These are phyloP conservation scores for Fraxinus sp. DNA, from an alignment of 305 asterid species.

Conservation along the genomic window DNA sequence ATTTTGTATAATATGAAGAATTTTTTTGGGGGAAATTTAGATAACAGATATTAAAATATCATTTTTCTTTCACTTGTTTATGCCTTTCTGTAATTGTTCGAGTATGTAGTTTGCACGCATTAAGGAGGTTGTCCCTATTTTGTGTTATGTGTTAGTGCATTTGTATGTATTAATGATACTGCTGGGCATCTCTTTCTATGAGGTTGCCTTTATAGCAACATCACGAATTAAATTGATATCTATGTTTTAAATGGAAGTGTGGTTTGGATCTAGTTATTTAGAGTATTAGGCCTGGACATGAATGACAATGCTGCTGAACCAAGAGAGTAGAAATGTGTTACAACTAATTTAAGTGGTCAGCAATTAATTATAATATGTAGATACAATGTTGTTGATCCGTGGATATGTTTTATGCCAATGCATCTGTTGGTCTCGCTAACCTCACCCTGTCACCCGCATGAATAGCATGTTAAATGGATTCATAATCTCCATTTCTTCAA, in stretches of 20 bases:
- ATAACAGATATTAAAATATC: not conserved
- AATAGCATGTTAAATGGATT: slow-evolving; percentile 1
- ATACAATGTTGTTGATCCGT: not conserved
- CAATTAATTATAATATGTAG: not conserved
- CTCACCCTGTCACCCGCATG: not conserved
- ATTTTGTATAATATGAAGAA: not conserved
- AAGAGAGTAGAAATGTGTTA: not conserved
- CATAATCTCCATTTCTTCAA: not conserved
- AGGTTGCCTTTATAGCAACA: not conserved
- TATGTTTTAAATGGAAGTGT: not conserved
- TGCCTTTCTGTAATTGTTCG: not conserved
- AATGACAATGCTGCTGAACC: not conserved
- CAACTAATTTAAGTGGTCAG: not conserved
- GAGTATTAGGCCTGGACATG: not conserved
- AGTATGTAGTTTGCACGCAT: not conserved
- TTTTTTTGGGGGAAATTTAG: not conserved
- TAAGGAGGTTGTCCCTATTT: not conserved
- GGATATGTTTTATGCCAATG: not conserved
- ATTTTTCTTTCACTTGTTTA: not conserved
- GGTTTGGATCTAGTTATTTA: not conserved
- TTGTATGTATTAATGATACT: not conserved
- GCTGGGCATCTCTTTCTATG: not conserved
- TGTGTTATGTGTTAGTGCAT: not conserved
- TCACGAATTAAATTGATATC: not conserved
- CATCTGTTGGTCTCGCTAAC: not conserved